These are phyloP conservation scores for Dendrocalamus sinicus DNA, from an alignment of 176 grass and related monocot species.

Conservation along the genomic window DNA sequence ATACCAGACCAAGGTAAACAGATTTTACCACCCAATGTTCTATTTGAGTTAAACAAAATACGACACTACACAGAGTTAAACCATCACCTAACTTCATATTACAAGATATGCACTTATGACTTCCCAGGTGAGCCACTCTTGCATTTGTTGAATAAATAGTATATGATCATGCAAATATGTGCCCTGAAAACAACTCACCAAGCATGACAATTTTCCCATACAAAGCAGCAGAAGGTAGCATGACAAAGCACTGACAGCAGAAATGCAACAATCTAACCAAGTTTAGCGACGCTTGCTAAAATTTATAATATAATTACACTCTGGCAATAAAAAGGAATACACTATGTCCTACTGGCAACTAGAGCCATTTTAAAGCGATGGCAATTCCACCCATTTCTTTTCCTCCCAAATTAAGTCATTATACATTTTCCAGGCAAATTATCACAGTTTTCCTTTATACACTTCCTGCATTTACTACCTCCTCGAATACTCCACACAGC, in stretches of 20 bases:
- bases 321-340: background rate
- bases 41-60: background rate
- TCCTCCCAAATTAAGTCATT: background rate
- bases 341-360: background rate
- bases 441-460: background rate
- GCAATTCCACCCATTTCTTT: background rate
- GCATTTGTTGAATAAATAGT: background rate
- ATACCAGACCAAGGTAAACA: background rate
- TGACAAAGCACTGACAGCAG: slow-evolving; percentile 1
- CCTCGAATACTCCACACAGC: background rate
- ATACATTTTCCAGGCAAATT: background rate
- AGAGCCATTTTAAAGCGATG: background rate
- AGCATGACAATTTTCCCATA: background rate
- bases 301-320: background rate
- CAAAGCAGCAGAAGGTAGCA: background rate
- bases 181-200: background rate
- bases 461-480: background rate
- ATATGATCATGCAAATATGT: background rate
- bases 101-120: background rate
- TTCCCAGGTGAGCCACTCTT: background rate
- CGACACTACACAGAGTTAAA: background rate
- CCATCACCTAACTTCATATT: background rate
- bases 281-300: background rate
- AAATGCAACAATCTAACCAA: background rate
- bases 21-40: background rate